Percentiles rank a stretch among this genome's conserved stretches.
phyloP scores from a whole-genome alignment of 345 rosid species.

The Brassica incana region DNA sequence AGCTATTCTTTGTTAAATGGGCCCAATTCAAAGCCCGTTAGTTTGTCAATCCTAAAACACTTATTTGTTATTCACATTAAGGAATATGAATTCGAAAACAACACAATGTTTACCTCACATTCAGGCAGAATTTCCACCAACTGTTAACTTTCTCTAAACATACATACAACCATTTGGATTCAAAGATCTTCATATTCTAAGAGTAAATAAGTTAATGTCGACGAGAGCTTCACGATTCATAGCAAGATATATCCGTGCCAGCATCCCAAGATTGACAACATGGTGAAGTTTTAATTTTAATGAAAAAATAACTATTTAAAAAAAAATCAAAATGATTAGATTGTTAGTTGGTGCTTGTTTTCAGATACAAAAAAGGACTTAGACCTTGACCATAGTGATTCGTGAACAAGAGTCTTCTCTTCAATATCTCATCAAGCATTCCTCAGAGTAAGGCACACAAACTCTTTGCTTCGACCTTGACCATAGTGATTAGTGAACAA shows the following conservation, averaged over 20 bases:
- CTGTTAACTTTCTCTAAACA: too few relatives aligned
- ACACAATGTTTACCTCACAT: too few relatives aligned
- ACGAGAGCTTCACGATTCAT: too few relatives aligned
- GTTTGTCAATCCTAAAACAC: not conserved
- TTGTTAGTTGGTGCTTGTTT: not conserved
- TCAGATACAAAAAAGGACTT: not conserved
- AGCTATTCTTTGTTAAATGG: constrained; percentile 45
- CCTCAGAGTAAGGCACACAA: constrained; percentile 1
- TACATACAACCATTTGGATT: too few relatives aligned
- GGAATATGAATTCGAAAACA: not conserved
- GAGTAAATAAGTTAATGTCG: too few relatives aligned
- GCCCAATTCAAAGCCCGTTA: not conserved
- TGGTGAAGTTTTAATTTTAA: too few relatives aligned
- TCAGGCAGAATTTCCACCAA: too few relatives aligned
- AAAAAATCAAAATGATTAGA: not conserved
- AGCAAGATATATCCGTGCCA: not conserved
- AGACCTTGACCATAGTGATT: too few relatives aligned
- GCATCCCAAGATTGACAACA: too few relatives aligned
- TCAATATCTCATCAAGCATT: not conserved
- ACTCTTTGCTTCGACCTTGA: not conserved
- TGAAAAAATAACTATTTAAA: too few relatives aligned
- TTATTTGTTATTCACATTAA: not conserved
- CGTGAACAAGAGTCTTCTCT: too few relatives aligned
- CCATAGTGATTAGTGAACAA: not conserved
- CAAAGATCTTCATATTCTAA: too few relatives aligned